Percentiles rank a stretch among this genome's conserved stretches.
These are phyloP conservation scores for Oryza meridionalis DNA, from an alignment of 176 grass and related monocot genomes.

Conservation along the genomic window DNA sequence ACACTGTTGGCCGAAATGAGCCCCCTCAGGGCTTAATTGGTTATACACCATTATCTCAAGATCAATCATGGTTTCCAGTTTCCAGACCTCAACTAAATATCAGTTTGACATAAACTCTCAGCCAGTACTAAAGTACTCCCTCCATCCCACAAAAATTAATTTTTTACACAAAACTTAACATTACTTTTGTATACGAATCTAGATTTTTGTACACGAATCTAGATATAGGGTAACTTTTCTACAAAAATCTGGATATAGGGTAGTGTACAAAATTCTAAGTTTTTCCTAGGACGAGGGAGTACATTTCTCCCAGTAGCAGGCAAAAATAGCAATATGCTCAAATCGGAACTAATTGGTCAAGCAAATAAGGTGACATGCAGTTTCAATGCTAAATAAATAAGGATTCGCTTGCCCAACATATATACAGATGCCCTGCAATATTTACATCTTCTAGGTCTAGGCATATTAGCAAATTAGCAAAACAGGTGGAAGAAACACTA, in stretches of 20 bases:
- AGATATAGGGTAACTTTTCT: too few species aligned
- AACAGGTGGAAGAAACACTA: neutral
- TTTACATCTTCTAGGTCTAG: constrained; percentile 6
- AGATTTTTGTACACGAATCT: too few species aligned
- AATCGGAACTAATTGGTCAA: neutral
- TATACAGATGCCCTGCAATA: neutral
- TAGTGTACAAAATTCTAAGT: too few species aligned
- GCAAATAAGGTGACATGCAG: neutral
- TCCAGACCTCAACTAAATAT: neutral
- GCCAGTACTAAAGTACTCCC: too few species aligned
- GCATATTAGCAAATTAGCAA: neutral
- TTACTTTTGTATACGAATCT: too few species aligned
- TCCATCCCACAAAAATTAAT: too few species aligned
- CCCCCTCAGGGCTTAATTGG: neutral
- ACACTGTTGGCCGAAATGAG: too few species aligned
- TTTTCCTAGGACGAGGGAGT: too few species aligned
- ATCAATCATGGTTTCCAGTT: neutral
- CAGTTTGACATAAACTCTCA: neutral
- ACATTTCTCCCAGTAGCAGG: neutral
- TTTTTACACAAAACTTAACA: too few species aligned
- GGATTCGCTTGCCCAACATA: neutral
- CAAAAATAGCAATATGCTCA: neutral
- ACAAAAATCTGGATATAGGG: too few species aligned
- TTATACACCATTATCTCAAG: neutral
- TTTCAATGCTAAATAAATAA: neutral